phyloP scores from a whole-genome alignment of 1,139 yeast species.

The Debaryomyces singareniensis region DNA sequence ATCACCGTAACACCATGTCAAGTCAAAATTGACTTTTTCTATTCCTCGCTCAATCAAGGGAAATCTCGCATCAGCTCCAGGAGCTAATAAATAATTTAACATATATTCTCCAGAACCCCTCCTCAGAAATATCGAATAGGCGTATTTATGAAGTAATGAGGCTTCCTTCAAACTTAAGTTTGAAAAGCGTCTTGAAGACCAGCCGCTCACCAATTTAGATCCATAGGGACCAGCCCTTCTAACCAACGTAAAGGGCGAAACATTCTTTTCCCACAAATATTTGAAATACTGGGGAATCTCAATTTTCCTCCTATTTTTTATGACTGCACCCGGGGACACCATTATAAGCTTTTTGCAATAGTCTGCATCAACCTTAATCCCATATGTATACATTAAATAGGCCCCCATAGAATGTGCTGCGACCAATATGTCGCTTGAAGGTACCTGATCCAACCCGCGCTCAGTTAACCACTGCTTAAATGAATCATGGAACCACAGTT shows the following conservation, averaged over 20 bases:
- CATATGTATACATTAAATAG: constrained; percentile 44
- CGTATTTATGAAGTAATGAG: constrained; percentile 50
- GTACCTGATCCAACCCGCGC: constrained; percentile 18
- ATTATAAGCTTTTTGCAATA: constrained; percentile 43
- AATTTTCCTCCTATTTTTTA: constrained; percentile 35
- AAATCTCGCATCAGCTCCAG: constrained; percentile 68
- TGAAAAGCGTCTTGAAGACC: constrained; percentile 65
- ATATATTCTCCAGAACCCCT: constrained; percentile 75
- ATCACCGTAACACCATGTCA: constrained; percentile 67
- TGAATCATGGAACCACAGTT: constrained; percentile 49
- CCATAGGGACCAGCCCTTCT: constrained; percentile 63
- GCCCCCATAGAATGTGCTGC: constrained; percentile 66
- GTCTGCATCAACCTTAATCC: constrained; percentile 33
- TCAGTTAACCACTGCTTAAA: constrained; percentile 37
- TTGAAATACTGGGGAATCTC: constrained; percentile 59
- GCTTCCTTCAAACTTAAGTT: constrained; percentile 36
- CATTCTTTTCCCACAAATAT: constrained; percentile 61
- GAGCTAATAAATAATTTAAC: constrained; percentile 59
- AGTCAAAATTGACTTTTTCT: constrained; percentile 42
- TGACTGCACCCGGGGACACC: constrained; percentile 64
- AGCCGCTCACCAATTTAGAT: constrained; percentile 67
- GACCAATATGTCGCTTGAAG: constrained; percentile 30
- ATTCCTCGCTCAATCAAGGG: constrained; percentile 51
- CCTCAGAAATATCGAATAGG: constrained; percentile 65
- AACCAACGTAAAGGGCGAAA: constrained; percentile 65